These are phyloP conservation scores for Calonectria pteridis DNA, from an alignment of 2,329 filamentous ascomycete genomes.

Conservation along the genomic window DNA sequence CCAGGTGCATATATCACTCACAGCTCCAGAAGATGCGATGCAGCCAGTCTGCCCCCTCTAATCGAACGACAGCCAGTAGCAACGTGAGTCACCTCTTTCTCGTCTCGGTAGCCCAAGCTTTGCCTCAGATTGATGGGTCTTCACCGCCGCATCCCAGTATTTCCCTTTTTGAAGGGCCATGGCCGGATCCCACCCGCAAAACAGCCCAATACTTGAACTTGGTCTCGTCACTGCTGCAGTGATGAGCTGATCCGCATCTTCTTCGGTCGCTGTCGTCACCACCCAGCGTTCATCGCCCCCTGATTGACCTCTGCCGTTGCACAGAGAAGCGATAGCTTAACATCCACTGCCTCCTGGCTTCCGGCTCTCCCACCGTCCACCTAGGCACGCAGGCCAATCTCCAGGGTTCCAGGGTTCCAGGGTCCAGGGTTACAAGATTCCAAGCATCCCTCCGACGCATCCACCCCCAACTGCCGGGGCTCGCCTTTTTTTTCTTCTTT, in stretches of 20 bases:
- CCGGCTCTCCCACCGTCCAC: conserved; percentile 11
- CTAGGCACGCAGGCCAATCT: conserved; percentile 20
- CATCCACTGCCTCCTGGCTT: conserved; percentile 20
- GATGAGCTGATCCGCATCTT: conserved; percentile 38
- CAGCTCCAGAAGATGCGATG: conserved; percentile 21
- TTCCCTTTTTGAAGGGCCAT: conserved; percentile 11
- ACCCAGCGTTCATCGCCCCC: conserved; percentile 24
- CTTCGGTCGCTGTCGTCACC: conserved; percentile 17
- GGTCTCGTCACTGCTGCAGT: conserved; percentile 28
- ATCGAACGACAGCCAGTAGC: conserved; percentile 24
- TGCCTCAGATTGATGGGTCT: conserved; percentile 20
- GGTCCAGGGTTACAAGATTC: conserved; percentile 30
- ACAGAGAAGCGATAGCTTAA: conserved; percentile 29
- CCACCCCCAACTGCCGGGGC: conserved; percentile 38
- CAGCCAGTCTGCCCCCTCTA: conserved; percentile 10
- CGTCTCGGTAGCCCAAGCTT: conserved; percentile 1
- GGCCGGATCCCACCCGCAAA: conserved; percentile 2
- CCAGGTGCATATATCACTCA: conserved; percentile 31
- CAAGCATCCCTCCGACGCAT: conserved; percentile 28
- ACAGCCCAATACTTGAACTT: conserved; percentile 17
- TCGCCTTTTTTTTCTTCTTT: neutral
- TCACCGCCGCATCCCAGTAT: conserved; percentile 16
- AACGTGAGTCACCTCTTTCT: conserved; percentile 30
- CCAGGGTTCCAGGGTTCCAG: conserved; percentile 28
- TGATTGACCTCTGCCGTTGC: conserved; percentile 29